Conservation (phyloP, 108 stramenopile genomes). For the Skeletonema tropicum region DNA sequence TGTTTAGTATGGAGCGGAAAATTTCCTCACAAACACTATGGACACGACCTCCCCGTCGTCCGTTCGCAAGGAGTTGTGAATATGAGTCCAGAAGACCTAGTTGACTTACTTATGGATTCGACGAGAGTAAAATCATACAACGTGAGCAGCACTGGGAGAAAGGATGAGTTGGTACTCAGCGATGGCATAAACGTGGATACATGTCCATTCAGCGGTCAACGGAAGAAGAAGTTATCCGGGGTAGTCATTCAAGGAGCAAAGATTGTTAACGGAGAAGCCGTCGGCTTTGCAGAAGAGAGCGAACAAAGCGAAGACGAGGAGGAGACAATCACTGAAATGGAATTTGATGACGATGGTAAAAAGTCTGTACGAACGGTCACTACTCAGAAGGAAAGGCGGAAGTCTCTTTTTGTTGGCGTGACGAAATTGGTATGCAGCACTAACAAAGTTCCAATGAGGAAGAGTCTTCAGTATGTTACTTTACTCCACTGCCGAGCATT, state of each 20-base stretch:
- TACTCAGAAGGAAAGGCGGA: conserved; percentile 43
- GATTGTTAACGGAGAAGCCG: conserved; percentile 41
- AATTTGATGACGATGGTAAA: conserved; percentile 28
- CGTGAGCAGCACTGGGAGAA: conserved; percentile 71
- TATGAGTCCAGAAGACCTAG: conserved; percentile 58
- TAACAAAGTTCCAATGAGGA: conserved; percentile 67
- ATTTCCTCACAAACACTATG: conserved; percentile 69
- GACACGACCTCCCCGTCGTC: conserved; percentile 73
- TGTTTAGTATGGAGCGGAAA: conserved; percentile 69
- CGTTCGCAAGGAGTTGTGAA: conserved; percentile 64
- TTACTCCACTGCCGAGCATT: conserved; percentile 72
- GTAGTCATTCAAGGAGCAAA: conserved; percentile 43
- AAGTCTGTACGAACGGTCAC: conserved; percentile 20
- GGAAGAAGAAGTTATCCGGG: conserved; percentile 50
- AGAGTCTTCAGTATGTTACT: conserved; percentile 62
- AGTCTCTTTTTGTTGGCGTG: conserved; percentile 49
- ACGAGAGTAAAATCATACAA: conserved; percentile 79
- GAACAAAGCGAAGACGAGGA: conserved; percentile 36
- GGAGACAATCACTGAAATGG: conserved; percentile 15
- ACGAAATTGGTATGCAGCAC: conserved; percentile 76
- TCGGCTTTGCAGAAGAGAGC: conserved; percentile 33
- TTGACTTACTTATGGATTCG: conserved; percentile 77
- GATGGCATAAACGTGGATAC: conserved; percentile 50
- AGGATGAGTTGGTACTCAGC: conserved; percentile 63
- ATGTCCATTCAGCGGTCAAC: conserved; percentile 46